Base-by-base conservation (phyloP, 1,284 basidiomycete species). In the Apiotrichum brassicae region DNA sequence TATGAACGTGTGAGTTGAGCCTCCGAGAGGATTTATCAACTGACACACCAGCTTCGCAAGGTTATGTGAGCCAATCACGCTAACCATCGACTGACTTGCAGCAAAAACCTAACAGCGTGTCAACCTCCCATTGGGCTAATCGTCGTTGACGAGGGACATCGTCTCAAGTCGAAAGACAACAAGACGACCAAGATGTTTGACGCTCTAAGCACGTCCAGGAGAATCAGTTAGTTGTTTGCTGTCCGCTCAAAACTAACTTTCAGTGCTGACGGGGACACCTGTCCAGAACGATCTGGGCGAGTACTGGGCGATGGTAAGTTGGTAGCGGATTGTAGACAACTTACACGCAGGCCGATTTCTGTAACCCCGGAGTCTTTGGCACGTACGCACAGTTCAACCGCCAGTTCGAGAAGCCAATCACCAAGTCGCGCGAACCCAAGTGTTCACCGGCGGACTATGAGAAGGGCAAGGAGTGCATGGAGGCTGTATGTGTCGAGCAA, bases 271-370 rank as follows among this genome's bases (percentile, higher is more conserved):
- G 0, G 95, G 95, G 18, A 99, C 95, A 2, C 95, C 95, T 1
- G 90, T 98, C 39, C 90, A 98, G 72, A 98, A 99, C 70, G 90
- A 97, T 67, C 76, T 99, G 18, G 79, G 85, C 50, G 95, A 99
- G 70, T 95, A 95, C 65, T 93, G 93, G 72, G 81, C 92, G 5
- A 97, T 97, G 92, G 89, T 89, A 51, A 46, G 77, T 59, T 37
- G 28, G 19, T 18, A 23, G 46, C 16, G 47, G 33, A 47, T 19
- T 24, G 25, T 16, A 11, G 33, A 7, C 33, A 37, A 22, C 46
- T 50, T 4, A 41, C 34, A 12, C 42, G 0, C 57, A 89, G 87
- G 82, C 87, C 38, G 85, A 97, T 56, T 98, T 97, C 67, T 90
- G 90, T 65, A 94, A 93, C 68, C 93, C 92, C 18, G 87, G 86